Evolutionary conservation across 2,329 filamentous ascomycete genomes (phyloP).

Genomic region (Diaporthe humulicola): DNA sequence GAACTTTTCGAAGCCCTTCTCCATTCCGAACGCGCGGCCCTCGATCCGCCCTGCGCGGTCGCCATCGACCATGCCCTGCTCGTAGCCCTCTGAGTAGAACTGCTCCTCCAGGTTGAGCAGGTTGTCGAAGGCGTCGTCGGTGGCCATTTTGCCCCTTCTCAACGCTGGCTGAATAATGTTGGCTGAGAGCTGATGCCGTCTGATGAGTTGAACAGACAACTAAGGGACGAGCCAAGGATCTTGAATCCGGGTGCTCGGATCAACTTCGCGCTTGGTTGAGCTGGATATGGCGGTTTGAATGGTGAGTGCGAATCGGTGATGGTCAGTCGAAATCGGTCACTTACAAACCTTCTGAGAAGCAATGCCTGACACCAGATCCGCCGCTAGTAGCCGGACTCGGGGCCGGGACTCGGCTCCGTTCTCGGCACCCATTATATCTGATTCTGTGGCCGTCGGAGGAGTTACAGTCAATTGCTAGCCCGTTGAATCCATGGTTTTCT

Average conservation of each 20-base stretch:
- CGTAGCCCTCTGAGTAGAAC: slow-evolving; percentile 88
- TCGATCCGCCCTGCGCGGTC: slow-evolving; percentile 83
- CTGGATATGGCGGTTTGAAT: neutral
- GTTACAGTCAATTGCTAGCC: neutral
- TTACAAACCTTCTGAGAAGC: slow-evolving; percentile 4
- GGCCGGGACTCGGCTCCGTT: neutral
- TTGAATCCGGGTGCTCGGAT: neutral
- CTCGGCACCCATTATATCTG: neutral
- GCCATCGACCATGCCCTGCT: slow-evolving; percentile 81
- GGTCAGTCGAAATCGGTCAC: neutral
- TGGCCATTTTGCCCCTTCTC: slow-evolving; percentile 44
- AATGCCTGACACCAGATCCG: neutral
- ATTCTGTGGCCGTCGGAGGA: no score
- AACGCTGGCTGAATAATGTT: no score
- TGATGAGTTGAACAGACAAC: neutral
- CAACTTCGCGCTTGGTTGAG: neutral
- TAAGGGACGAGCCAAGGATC: no score
- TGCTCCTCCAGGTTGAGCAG: slow-evolving; percentile 72
- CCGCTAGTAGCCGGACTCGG: slow-evolving; percentile 5
- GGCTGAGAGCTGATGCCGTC: neutral
- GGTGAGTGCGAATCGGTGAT: neutral
- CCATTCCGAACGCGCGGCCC: slow-evolving; percentile 89
- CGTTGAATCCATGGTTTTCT: neutral
- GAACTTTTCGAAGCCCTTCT: slow-evolving; percentile 96
- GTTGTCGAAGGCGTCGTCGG: slow-evolving; percentile 66